phyloP scores from a whole-genome alignment of 805 yeast species.

The Suhomyces vadensis region DNA sequence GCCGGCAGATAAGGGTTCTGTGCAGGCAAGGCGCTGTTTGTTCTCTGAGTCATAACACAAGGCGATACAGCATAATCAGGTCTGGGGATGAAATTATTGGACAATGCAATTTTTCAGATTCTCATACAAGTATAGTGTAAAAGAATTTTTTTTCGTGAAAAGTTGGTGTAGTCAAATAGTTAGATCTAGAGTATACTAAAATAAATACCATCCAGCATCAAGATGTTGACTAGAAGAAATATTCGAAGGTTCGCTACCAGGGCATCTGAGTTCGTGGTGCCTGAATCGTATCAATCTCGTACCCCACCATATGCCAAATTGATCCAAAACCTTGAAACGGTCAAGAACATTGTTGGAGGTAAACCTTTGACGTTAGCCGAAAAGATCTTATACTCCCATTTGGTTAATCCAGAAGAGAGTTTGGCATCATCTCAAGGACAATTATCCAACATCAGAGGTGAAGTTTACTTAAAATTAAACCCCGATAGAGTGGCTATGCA shows the following conservation, averaged over 20 bases:
- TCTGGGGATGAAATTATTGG: slow-evolving; percentile 5
- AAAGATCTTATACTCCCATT: slow-evolving; percentile 89
- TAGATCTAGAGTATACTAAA: not conserved
- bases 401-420: slow-evolving; percentile 84
- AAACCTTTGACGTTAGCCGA: slow-evolving; percentile 90
- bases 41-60: slow-evolving; percentile 5
- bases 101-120: slow-evolving; percentile 1
- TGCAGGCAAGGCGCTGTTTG: slow-evolving; percentile 2
- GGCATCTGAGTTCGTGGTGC: slow-evolving; percentile 40
- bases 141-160: not conserved
- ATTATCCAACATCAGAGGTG: slow-evolving; percentile 69
- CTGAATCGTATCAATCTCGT: slow-evolving; percentile 63
- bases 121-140: not conserved
- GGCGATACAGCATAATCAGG: slow-evolving; percentile 4
- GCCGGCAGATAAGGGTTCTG: slow-evolving; percentile 2
- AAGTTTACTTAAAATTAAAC: slow-evolving; percentile 83
- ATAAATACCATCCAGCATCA: not conserved
- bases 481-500: slow-evolving; percentile 99
- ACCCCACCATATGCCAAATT: slow-evolving; percentile 88
- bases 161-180: not conserved
- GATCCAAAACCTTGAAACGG: slow-evolving; percentile 59
- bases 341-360: slow-evolving; percentile 64
- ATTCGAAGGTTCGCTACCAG: slow-evolving; percentile 34
- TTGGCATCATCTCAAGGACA: slow-evolving; percentile 51
- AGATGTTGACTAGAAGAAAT: slow-evolving; percentile 9